A percentile compares a stretch with the other conserved stretches of the same genome.
Conservation (phyloP, 2,329 filamentous ascomycete genomes). For the Plenodomus biglobosus region DNA sequence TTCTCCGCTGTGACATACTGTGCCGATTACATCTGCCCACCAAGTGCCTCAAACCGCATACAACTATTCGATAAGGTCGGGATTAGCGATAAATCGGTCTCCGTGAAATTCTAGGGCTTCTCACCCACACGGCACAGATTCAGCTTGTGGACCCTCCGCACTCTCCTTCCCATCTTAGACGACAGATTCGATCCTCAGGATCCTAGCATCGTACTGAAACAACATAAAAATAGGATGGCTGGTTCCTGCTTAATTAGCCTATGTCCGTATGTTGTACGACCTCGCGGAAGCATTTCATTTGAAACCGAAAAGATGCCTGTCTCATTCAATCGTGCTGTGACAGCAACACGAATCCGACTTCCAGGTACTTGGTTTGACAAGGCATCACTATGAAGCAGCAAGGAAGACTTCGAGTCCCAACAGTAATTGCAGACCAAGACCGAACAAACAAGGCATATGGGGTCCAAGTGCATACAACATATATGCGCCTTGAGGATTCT, state of each 20-base stretch:
- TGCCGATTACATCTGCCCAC: too few relatives aligned
- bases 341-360: not conserved
- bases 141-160: too few relatives aligned
- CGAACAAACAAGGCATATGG: not conserved
- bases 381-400: not conserved
- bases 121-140: too few relatives aligned
- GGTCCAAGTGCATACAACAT: not conserved
- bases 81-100: too few relatives aligned
- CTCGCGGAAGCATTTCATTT: not conserved
- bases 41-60: too few relatives aligned
- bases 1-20: too few relatives aligned
- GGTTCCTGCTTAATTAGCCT: not conserved
- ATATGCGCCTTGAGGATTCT: not conserved
- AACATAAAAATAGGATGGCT: not conserved
- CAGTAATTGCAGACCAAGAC: not conserved
- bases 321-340: not conserved
- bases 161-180: not conserved
- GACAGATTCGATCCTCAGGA: not conserved
- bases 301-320: not conserved
- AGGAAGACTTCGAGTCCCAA: not conserved
- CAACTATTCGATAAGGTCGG: too few relatives aligned
- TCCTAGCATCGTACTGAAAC: not conserved
- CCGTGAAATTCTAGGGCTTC: too few relatives aligned
- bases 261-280: not conserved
- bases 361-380: not conserved